Evolutionary conservation across 352 stramenopile genomes (phyloP).

Genomic region (Pythium chondricola): DNA sequence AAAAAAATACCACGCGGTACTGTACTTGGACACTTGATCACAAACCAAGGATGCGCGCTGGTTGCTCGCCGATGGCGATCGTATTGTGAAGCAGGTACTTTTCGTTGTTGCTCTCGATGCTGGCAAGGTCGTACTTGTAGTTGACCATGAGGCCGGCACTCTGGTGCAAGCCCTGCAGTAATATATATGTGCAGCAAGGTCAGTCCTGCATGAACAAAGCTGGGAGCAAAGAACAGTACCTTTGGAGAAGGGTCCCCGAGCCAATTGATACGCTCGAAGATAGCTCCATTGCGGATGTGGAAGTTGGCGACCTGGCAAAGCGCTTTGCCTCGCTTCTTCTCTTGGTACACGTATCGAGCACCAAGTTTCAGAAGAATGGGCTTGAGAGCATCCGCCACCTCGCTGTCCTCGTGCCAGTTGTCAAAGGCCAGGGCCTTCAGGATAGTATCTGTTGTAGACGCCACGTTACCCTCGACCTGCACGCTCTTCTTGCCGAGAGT

Average conservation of each 20-base stretch:
- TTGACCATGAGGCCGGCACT: slow-evolving; percentile 83
- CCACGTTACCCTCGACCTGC: slow-evolving; percentile 11
- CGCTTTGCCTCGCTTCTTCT: slow-evolving; percentile 81
- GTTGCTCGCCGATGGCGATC: slow-evolving; percentile 68
- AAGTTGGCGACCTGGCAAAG: slow-evolving; percentile 83
- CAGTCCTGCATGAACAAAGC: neutral
- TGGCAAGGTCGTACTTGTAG: slow-evolving; percentile 80
- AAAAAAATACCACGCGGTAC: too few species aligned
- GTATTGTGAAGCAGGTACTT: slow-evolving; percentile 76
- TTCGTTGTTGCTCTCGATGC: slow-evolving; percentile 78
- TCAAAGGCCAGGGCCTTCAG: slow-evolving; percentile 35
- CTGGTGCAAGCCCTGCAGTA: slow-evolving; percentile 50
- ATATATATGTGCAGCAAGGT: neutral
- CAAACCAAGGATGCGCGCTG: too few species aligned
- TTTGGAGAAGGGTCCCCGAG: slow-evolving; percentile 69
- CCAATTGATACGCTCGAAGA: slow-evolving; percentile 85
- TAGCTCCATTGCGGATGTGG: slow-evolving; percentile 78
- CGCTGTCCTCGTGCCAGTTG: slow-evolving; percentile 40
- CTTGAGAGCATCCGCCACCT: slow-evolving; percentile 37
- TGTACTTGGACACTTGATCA: too few species aligned
- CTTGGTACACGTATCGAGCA: slow-evolving; percentile 61
- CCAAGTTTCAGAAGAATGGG: slow-evolving; percentile 64
- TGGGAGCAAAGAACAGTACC: slow-evolving; percentile 23
- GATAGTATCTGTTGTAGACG: too few species aligned
- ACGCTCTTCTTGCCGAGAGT: slow-evolving; percentile 14